Percentiles rank a stretch among this genome's conserved stretches.
Evolutionary conservation across 139 green algal species (phyloP).

Genomic region (Chlamydomonas applanata): DNA sequence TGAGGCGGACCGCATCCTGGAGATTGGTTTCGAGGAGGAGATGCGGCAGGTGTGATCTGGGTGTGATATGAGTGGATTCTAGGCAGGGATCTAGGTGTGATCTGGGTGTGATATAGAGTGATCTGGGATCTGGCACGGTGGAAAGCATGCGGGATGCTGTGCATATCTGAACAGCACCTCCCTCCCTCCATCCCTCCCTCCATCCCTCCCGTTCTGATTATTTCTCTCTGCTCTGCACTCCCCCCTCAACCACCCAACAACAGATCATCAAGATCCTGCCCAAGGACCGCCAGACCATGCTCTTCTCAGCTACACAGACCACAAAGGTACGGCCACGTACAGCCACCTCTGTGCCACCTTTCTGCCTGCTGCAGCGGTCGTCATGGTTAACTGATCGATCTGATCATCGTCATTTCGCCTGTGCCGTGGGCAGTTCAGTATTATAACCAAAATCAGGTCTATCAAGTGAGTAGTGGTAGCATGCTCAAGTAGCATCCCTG

Average conservation of each 20-base stretch:
- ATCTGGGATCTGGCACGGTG: neutral
- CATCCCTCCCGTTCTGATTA: no score
- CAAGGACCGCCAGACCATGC: constrained; percentile 96
- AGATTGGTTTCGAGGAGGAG: constrained; percentile 99
- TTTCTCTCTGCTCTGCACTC: no score
- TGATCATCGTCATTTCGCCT: no score
- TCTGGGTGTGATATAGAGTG: neutral
- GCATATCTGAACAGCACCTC: neutral
- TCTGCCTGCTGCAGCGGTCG: no score
- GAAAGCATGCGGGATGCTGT: neutral
- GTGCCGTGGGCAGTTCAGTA: no score
- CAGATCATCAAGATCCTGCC: constrained; percentile 94
- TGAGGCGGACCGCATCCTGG: constrained; percentile 96
- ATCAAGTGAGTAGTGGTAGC: no score
- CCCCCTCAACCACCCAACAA: no score
- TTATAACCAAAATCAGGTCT: no score
- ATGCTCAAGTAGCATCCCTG: no score
- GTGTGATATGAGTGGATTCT: neutral
- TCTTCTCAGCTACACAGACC: constrained; percentile 97
- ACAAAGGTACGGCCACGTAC: constrained; percentile 70
- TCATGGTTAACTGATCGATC: no score
- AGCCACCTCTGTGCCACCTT: no score
- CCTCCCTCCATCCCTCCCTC: neutral
- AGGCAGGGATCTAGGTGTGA: neutral
- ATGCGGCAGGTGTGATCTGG: constrained; percentile 73